phyloP scores from a whole-genome alignment of 2,329 filamentous ascomycete genomes.

The Botrytis medusae region DNA sequence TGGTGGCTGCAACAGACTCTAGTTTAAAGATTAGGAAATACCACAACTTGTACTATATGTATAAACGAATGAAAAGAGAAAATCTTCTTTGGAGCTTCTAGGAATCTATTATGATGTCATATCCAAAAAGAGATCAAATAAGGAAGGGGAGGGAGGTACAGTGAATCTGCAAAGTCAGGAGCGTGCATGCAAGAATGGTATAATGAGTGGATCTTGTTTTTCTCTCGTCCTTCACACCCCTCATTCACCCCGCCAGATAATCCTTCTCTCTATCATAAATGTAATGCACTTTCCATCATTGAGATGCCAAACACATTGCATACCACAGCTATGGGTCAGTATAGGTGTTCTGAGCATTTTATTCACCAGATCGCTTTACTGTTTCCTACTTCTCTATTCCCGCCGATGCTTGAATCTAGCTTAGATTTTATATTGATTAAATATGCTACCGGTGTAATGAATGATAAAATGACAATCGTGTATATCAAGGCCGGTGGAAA shows the following conservation, averaged over 20 bases:
- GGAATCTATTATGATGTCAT: background rate
- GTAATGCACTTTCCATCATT: background rate
- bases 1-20: too few relatives aligned
- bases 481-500: too few relatives aligned
- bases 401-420: background rate
- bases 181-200: background rate
- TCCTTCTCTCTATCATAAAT: background rate
- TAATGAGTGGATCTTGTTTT: background rate
- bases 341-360: background rate
- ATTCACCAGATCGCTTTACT: background rate
- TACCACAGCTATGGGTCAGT: fast-evolving
- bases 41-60: background rate
- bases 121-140: background rate
- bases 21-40: background rate
- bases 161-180: background rate
- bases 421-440: too few relatives aligned
- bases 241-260: background rate
- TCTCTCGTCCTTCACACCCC: background rate
- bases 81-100: fast-evolving
- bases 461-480: background rate
- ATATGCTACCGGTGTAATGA: fast-evolving
- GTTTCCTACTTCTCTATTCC: background rate
- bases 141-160: fast-evolving
- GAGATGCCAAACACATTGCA: background rate
- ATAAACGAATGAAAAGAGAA: background rate